Evolutionary conservation across 140 eudicot genomes (phyloP).

Genomic region (Anethum foeniculum): DNA sequence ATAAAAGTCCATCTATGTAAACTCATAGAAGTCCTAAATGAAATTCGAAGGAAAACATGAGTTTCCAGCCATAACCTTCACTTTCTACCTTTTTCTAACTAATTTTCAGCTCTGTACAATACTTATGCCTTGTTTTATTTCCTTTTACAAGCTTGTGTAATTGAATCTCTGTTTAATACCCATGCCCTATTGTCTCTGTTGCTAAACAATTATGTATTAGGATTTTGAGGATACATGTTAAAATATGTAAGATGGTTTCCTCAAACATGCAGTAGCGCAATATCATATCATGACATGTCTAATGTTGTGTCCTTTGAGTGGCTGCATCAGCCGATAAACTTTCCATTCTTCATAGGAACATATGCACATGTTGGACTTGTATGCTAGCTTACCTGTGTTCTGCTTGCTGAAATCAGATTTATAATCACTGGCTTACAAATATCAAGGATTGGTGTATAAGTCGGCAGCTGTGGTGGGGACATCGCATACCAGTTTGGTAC

Average conservation of each 20-base stretch:
- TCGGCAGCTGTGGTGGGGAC: conserved; percentile 99
- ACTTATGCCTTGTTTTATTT: not conserved
- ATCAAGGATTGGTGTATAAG: conserved; percentile 99
- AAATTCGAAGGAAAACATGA: not conserved
- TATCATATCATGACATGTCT: not conserved
- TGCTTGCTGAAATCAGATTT: conserved; percentile 43
- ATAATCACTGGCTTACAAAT: conserved; percentile 88
- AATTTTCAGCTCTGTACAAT: not conserved
- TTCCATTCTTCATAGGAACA: not conserved
- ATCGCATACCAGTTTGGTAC: conserved; percentile 98
- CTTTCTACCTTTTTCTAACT: not conserved
- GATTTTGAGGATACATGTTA: not conserved
- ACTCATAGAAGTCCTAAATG: not conserved
- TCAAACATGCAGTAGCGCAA: not conserved
- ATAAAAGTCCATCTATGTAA: not conserved
- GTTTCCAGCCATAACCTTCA: not conserved
- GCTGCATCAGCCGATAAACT: not conserved
- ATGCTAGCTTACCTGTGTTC: conserved; percentile 17
- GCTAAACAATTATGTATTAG: not conserved
- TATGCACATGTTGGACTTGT: not conserved
- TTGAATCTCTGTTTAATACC: not conserved
- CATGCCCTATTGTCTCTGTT: not conserved
- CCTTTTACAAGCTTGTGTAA: not conserved
- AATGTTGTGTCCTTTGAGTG: not conserved
- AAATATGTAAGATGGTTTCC: not conserved